Evolutionary conservation across 495 filamentous ascomycete species (phyloP), one percentile per base, ranked within the genome.

Genomic region (Beverwykella pulmonaria): DNA sequence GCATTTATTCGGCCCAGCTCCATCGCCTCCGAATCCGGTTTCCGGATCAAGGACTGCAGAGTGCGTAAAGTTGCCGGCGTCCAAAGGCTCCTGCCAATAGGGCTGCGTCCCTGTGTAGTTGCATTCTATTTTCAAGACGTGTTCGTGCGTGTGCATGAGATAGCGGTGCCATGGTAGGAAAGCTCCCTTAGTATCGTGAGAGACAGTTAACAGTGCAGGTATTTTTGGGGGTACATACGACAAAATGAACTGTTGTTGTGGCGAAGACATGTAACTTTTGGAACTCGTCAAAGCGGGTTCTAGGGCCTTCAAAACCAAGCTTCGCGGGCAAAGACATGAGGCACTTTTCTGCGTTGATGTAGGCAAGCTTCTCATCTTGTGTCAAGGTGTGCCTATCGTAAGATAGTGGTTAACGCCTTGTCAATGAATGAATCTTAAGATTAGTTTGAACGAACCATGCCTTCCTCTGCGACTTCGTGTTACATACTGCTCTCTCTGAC

Each of bases 51-150:
- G 77, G 1, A 83, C 30, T 0, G 63, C 49, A 0, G 78, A 77
- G 10, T 23, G 27, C 0, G 34, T 60, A 39, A 82, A 77, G 7
- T 74, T 65, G 41, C 75, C 79, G 10, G 77, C 78, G 55, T 83
- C 82, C 23, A 41, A 46, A 1, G 69, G 10, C 53, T 82, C 80
- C 53, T 82, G 73, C 82, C 82, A 83, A 59, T 82, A 83, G 60
- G 77, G 77, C 20, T 79, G 77, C 0, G 67, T 61, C 2, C 78
- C 78, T 0, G 36, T 72, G 60, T 78, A 80, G 15, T 70, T 73
- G 61, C 78, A 80, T 57, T 76, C 71, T 1, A 60, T 70, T n/a
- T 70, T 48, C 4, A 80, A 60, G 0, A 75, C 56, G 25, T 17
- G 29, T 55, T 80, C 77, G 52, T 79, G 75, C 9, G 74, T 62